These are phyloP conservation scores for Ascochyta pisi DNA, from an alignment of 2,329 filamentous ascomycete species.

Conservation along the genomic window DNA sequence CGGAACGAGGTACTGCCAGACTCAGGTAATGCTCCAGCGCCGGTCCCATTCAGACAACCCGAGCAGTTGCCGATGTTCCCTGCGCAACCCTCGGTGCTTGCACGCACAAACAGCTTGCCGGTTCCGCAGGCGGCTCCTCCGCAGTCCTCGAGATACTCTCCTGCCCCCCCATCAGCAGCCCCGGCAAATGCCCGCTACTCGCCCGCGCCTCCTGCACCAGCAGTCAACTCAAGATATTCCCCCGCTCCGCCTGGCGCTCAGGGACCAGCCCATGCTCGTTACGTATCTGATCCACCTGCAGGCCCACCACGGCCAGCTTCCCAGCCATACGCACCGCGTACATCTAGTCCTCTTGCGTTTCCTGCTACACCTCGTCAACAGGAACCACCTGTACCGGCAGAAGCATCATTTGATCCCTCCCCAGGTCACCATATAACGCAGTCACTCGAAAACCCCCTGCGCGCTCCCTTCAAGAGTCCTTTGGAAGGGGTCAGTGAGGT, in stretches of 20 bases:
- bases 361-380: conserved; percentile 49
- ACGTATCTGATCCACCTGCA: conserved; percentile 46
- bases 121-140: conserved; percentile 39
- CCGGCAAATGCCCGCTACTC: conserved; percentile 52
- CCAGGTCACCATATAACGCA: conserved; percentile 37
- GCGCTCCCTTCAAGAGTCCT: conserved; percentile 36
- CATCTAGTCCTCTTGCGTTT: conserved; percentile 69
- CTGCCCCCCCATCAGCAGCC: conserved; percentile 40
- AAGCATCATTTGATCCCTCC: background rate
- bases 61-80: conserved; percentile 50
- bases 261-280: conserved; percentile 45
- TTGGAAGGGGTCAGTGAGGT: conserved; percentile 45
- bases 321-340: conserved; percentile 67
- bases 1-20: conserved; percentile 46
- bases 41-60: conserved; percentile 50
- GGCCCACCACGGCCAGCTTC: conserved; percentile 47
- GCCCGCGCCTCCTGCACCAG: conserved; percentile 47
- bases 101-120: conserved; percentile 41
- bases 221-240: conserved; percentile 49
- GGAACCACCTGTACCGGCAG: conserved; percentile 17
- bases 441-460: conserved; percentile 35
- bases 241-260: conserved; percentile 47
- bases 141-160: conserved; percentile 44
- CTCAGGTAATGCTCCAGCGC: conserved; percentile 21
- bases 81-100: conserved; percentile 39